These are phyloP conservation scores for Trichocladium antarcticum DNA, from an alignment of 495 filamentous ascomycete species.

Conservation along the genomic window DNA sequence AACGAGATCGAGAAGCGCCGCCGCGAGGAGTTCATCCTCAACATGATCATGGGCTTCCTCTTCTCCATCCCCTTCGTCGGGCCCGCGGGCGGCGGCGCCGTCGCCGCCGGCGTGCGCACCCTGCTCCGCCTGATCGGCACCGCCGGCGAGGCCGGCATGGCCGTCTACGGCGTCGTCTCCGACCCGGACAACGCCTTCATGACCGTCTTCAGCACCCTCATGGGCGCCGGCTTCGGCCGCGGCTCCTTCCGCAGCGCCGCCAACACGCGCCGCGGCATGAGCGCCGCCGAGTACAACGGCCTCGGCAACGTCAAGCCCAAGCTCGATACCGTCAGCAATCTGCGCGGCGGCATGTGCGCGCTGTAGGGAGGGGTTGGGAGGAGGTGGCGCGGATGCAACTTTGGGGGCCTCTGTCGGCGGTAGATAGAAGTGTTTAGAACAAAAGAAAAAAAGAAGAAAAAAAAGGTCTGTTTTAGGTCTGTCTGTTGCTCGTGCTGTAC, in stretches of 20 bases:
- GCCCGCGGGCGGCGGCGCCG: not conserved
- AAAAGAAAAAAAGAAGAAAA: not conserved
- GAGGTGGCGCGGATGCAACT: too few species aligned
- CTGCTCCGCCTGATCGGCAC: not conserved
- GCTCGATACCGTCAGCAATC: not conserved
- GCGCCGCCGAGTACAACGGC: not conserved
- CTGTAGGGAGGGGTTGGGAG: not conserved
- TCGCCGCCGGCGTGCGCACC: not conserved
- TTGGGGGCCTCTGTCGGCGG: too few species aligned
- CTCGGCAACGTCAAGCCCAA: not conserved
- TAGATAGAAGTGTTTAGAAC: too few species aligned
- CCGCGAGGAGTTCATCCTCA: not conserved
- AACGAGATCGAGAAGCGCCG: not conserved
- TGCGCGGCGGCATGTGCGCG: not conserved
- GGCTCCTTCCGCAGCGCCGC: not conserved
- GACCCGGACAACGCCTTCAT: not conserved
- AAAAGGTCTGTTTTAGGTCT: not conserved
- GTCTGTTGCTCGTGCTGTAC: too few species aligned
- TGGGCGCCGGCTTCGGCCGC: not conserved
- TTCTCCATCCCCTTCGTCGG: not conserved
- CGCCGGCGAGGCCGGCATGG: not conserved
- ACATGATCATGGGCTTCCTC: not conserved
- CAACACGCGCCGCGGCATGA: not conserved
- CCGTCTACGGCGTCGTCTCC: not conserved
- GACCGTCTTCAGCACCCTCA: not conserved